Percentiles rank a stretch among this genome's conserved stretches.
Conservation (phyloP, 1,139 yeast genomes). For the Kurtzmaniella quercitrusa region DNA sequence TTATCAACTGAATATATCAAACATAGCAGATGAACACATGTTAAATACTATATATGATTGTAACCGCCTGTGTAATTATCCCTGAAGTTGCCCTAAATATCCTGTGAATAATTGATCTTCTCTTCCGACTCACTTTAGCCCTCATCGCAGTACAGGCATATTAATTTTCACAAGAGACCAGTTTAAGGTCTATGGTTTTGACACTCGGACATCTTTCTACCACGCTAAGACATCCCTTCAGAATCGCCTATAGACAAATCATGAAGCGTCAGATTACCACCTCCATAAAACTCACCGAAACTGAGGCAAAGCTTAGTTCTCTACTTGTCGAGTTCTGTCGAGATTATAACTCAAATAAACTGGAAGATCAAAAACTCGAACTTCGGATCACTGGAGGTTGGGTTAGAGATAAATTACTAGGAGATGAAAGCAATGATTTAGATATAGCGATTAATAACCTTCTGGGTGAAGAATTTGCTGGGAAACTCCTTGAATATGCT, state of each 20-base stretch:
- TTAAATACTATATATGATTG: too few species aligned
- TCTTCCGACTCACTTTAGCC: not conserved
- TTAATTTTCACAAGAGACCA: not conserved
- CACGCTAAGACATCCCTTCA: not conserved
- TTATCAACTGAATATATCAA: too few species aligned
- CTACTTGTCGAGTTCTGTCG: conserved; percentile 43
- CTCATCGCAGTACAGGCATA: not conserved
- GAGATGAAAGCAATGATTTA: conserved; percentile 75
- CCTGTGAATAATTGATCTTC: too few species aligned
- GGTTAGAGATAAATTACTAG: conserved; percentile 93
- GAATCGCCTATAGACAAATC: not conserved
- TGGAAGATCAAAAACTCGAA: conserved; percentile 23
- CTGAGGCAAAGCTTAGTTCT: conserved; percentile 45
- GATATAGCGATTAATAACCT: conserved; percentile 85
- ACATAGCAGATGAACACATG: too few species aligned
- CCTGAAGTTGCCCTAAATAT: too few species aligned
- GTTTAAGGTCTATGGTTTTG: not conserved
- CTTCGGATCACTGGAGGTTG: conserved; percentile 96
- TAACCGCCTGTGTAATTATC: too few species aligned
- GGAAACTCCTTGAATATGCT: conserved; percentile 54
- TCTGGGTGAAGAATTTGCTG: conserved; percentile 86
- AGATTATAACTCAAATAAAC: conserved; percentile 23
- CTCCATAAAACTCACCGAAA: conserved; percentile 34
- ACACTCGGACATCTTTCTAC: not conserved
- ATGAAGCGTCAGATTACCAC: conserved; percentile 20